These are phyloP conservation scores for Paraleonurus japonicus DNA, from an alignment of 257 asterid species.

Conservation along the genomic window DNA sequence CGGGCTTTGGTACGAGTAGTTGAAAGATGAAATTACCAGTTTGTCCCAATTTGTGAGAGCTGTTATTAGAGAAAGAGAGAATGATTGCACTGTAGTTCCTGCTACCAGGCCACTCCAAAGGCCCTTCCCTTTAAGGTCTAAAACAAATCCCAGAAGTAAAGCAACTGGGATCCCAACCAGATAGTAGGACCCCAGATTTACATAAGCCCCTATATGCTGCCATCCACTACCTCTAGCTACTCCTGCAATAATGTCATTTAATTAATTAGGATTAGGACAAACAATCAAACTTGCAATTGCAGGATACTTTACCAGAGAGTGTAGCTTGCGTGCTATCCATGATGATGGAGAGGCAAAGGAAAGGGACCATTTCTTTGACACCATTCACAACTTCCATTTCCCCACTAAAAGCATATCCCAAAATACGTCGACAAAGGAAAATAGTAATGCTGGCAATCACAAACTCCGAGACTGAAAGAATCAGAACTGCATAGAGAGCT, in stretches of 20 bases:
- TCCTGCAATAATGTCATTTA: conserved; percentile 37
- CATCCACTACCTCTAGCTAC: conserved; percentile 90
- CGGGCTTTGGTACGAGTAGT: neutral
- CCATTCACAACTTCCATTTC: conserved; percentile 56
- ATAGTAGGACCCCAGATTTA: conserved; percentile 75
- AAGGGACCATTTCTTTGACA: conserved; percentile 60
- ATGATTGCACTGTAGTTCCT: conserved; percentile 58
- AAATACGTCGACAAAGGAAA: conserved; percentile 41
- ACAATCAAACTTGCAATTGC: neutral
- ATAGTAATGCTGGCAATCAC: conserved; percentile 47
- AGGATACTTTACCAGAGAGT: conserved; percentile 50
- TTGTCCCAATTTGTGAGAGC: conserved; percentile 67
- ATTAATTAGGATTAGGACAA: no score
- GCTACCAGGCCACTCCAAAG: conserved; percentile 77
- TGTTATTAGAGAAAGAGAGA: conserved; percentile 49
- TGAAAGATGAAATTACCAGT: conserved; percentile 37
- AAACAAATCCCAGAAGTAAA: conserved; percentile 63
- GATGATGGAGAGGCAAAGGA: conserved; percentile 64
- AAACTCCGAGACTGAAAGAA: conserved; percentile 51
- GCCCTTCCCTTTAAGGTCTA: conserved; percentile 58
- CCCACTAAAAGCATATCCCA: conserved; percentile 64
- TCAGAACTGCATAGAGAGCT: conserved; percentile 45
- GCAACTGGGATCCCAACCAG: conserved; percentile 73
- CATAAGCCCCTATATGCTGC: conserved; percentile 86
- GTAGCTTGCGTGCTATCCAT: conserved; percentile 62